Conservation (phyloP, 768 basidiomycete species). For the Leccinum boreale region DNA sequence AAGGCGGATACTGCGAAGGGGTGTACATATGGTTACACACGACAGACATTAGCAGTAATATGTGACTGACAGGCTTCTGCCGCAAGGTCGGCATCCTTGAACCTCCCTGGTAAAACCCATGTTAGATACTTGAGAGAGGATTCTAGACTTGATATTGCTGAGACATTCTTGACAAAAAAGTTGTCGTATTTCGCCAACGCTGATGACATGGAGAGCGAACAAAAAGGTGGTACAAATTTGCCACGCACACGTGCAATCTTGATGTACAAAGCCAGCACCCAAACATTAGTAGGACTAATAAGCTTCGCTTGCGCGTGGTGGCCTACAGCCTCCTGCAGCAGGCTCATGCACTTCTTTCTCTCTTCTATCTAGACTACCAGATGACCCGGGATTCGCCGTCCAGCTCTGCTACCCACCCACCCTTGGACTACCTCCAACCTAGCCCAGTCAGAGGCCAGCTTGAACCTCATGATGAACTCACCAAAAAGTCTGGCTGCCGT, state of each 20-base stretch:
- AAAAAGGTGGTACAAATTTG: constrained; percentile 3
- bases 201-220: constrained; percentile 47
- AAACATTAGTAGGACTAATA: constrained; percentile 19
- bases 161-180: constrained; percentile 81
- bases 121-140: constrained; percentile 85
- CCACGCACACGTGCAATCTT: constrained; percentile 4
- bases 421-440: constrained; percentile 54
- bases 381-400: constrained; percentile 27
- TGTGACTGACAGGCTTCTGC: constrained; percentile 84
- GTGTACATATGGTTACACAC: constrained; percentile 13
- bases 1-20: constrained; percentile 70
- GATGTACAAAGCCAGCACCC: constrained; percentile 26
- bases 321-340: not conserved
- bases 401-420: constrained; percentile 21
- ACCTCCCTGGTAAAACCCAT: constrained; percentile 94
- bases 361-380: constrained; percentile 5
- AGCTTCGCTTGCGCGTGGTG: constrained; percentile 17
- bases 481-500: constrained; percentile 58
- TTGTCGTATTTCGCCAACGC: constrained; percentile 72
- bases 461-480: constrained; percentile 54
- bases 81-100: constrained; percentile 95
- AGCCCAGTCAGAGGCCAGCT: constrained; percentile 75
- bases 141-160: constrained; percentile 84
- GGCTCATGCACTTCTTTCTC: constrained; percentile 2
- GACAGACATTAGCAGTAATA: constrained; percentile 9